Evolutionary conservation across 495 filamentous ascomycete genomes (phyloP).

Genomic region (Xylaria longipes): DNA sequence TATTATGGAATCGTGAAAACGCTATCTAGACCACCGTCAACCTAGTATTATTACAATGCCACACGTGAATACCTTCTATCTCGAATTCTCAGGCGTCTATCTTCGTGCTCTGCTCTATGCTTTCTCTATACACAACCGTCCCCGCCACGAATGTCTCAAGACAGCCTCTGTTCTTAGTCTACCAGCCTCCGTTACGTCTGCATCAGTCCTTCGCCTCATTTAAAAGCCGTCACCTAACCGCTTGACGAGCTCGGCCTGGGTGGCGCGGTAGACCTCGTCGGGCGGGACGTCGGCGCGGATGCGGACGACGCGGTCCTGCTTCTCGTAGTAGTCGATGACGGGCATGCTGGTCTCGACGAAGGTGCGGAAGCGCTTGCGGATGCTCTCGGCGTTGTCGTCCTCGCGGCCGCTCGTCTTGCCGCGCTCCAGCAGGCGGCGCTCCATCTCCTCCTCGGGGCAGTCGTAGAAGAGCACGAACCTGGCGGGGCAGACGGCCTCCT

Average conservation of each 20-base stretch:
- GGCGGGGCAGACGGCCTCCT: slow-evolving; percentile 82
- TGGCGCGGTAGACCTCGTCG: slow-evolving; percentile 76
- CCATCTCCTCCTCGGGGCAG: slow-evolving; percentile 87
- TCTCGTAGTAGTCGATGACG: slow-evolving; percentile 84
- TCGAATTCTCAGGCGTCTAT: slow-evolving; percentile 6
- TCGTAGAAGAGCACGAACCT: slow-evolving; percentile 89
- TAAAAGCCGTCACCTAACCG: slow-evolving; percentile 39
- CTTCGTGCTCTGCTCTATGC: not conserved
- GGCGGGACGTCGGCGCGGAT: slow-evolving; percentile 70
- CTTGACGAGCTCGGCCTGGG: slow-evolving; percentile 54
- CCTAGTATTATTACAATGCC: slow-evolving; percentile 20
- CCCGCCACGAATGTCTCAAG: not conserved
- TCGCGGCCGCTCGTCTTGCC: slow-evolving; percentile 89
- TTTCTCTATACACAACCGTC: slow-evolving; percentile 10
- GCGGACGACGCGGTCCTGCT: slow-evolving; percentile 77
- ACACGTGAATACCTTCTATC: slow-evolving; percentile 16
- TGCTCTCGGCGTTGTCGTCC: slow-evolving; percentile 94
- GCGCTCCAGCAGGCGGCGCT: slow-evolving; percentile 78
- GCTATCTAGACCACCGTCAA: slow-evolving; percentile 17
- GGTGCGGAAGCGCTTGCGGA: slow-evolving; percentile 91
- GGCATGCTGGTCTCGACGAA: slow-evolving; percentile 97
- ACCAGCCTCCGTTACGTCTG: not conserved
- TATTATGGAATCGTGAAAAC: slow-evolving; percentile 17
- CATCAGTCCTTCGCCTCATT: not conserved
- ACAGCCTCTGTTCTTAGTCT: not conserved